phyloP scores from a whole-genome alignment of 2,329 filamentous ascomycete genomes.

The Curvularia verruculosa region DNA sequence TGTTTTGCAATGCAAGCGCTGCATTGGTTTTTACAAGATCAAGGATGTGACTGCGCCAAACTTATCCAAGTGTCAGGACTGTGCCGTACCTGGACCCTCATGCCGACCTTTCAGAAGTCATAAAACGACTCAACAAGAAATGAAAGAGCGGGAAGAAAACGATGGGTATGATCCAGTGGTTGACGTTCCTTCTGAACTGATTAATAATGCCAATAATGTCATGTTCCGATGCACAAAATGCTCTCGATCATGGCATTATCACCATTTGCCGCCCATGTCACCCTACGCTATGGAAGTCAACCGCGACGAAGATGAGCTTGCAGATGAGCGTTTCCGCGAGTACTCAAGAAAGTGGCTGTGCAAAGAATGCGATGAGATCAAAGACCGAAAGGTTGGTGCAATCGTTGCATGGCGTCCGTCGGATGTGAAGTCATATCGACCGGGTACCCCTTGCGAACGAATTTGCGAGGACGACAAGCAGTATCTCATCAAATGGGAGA shows the following conservation, averaged over 20 bases:
- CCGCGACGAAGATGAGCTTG: slow-evolving; percentile 57
- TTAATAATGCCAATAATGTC: slow-evolving; percentile 78
- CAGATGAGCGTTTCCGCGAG: slow-evolving; percentile 69
- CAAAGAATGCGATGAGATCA: slow-evolving; percentile 71
- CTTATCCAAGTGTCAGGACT: slow-evolving; percentile 73
- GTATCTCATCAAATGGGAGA: slow-evolving; percentile 89
- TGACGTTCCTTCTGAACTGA: slow-evolving; percentile 62
- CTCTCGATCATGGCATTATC: slow-evolving; percentile 79
- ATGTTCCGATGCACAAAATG: slow-evolving; percentile 84
- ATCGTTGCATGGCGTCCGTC: slow-evolving; percentile 87
- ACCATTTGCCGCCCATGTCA: slow-evolving; percentile 71
- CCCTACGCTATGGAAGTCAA: slow-evolving; percentile 52
- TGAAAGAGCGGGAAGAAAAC: slow-evolving; percentile 80
- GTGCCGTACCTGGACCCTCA: slow-evolving; percentile 68
- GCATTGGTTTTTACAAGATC: slow-evolving; percentile 70
- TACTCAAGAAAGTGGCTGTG: slow-evolving; percentile 81
- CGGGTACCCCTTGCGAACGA: slow-evolving; percentile 60
- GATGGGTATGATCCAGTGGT: slow-evolving; percentile 77
- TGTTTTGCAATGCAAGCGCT: slow-evolving; percentile 87
- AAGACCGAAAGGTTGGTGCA: slow-evolving; percentile 69
- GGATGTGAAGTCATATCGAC: slow-evolving; percentile 61
- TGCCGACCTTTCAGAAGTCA: slow-evolving; percentile 76
- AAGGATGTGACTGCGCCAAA: slow-evolving; percentile 74
- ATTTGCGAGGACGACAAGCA: slow-evolving; percentile 81
- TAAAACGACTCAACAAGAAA: slow-evolving; percentile 79